phyloP scores from a whole-genome alignment of 2,329 filamentous ascomycete genomes.

The Didymella pinodella region DNA sequence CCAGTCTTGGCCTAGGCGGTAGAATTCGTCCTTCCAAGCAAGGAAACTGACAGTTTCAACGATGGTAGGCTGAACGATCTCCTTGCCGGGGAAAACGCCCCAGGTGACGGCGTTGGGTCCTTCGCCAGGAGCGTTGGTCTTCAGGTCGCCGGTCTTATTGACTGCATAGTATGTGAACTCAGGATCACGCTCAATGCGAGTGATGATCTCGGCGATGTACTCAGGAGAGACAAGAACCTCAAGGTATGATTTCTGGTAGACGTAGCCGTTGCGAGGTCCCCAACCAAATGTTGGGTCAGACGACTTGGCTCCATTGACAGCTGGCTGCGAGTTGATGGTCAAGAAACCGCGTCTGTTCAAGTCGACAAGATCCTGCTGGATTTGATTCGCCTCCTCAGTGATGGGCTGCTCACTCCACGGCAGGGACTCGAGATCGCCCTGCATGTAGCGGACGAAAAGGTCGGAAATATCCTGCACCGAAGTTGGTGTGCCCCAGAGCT shows the following conservation, averaged over 20 bases:
- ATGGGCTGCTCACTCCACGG: constrained; percentile 96
- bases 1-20: constrained; percentile 91
- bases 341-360: constrained; percentile 88
- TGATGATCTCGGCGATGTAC: constrained; percentile 77
- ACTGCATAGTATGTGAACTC: constrained; percentile 95
- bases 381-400: constrained; percentile 78
- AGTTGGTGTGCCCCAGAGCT: constrained; percentile 89
- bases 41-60: constrained; percentile 97
- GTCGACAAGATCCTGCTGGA: constrained; percentile 77
- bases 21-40: constrained; percentile 98
- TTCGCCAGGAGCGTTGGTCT: constrained; percentile 83
- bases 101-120: constrained; percentile 98
- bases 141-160: constrained; percentile 80
- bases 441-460: constrained; percentile 85
- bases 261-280: constrained; percentile 94
- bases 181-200: constrained; percentile 77
- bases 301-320: constrained; percentile 89
- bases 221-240: constrained; percentile 87
- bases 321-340: constrained; percentile 97
- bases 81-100: constrained; percentile 98
- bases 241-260: constrained; percentile 97
- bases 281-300: constrained; percentile 88
- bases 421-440: constrained; percentile 79
- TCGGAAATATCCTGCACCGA: constrained; percentile 80
- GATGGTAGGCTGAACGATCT: constrained; percentile 99